These are phyloP conservation scores for Dioscorea dumetorum DNA, from an alignment of 106 monocot genomes.

Conservation along the genomic window DNA sequence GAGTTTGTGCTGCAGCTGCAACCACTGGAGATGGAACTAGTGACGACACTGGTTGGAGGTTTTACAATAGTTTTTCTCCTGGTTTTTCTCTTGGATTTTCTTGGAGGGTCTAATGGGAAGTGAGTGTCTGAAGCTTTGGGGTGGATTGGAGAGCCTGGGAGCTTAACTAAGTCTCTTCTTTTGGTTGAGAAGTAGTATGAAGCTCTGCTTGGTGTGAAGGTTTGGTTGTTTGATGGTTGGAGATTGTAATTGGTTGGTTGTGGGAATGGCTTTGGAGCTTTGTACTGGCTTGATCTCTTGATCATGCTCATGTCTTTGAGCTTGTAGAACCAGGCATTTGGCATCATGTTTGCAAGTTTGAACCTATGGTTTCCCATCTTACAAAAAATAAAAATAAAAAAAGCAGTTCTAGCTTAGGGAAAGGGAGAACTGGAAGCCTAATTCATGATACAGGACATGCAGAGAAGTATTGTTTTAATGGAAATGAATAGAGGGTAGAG, in stretches of 20 bases:
- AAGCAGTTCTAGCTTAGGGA: no score
- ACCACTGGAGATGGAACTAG: conserved; percentile 7
- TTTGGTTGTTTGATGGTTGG: conserved; percentile 5
- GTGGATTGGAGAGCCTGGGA: conserved; percentile 11
- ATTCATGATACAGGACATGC: no score
- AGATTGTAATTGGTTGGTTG: background rate
- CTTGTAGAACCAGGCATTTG: conserved; percentile 89
- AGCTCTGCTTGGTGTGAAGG: conserved; percentile 20
- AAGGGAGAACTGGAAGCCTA: no score
- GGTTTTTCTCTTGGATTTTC: conserved; percentile 15
- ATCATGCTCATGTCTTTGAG: conserved; percentile 48
- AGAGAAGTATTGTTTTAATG: background rate
- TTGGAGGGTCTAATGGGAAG: conserved; percentile 30
- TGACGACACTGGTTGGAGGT: background rate
- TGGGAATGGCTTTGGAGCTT: conserved; percentile 8
- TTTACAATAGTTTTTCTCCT: background rate
- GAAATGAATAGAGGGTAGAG: no score
- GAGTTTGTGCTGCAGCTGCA: conserved; percentile 9
- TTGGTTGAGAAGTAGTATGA: conserved; percentile 44
- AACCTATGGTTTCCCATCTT: conserved; percentile 72
- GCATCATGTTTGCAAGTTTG: conserved; percentile 70
- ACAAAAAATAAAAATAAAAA: background rate
- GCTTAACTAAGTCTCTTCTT: conserved; percentile 1
- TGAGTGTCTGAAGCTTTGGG: conserved; percentile 29
- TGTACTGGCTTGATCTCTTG: conserved; percentile 1